Conservation (phyloP, 345 rosid species). For the Citrus reticulata region DNA sequence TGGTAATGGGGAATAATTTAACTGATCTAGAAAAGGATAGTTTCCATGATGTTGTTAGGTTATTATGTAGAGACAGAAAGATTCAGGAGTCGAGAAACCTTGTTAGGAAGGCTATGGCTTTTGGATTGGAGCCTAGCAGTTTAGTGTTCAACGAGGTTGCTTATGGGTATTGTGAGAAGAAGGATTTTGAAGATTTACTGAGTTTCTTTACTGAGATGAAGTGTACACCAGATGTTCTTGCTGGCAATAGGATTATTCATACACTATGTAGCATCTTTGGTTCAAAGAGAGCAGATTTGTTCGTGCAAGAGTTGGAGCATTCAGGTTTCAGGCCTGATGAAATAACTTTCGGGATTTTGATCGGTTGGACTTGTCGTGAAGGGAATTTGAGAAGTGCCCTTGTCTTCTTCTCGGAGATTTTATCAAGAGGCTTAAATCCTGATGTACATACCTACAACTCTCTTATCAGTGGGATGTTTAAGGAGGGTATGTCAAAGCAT, state of each 20-base stretch:
- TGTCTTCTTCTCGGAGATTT: conserved; percentile 45
- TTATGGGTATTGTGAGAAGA: conserved; percentile 60
- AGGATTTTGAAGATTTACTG: conserved; percentile 67
- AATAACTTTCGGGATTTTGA: conserved; percentile 62
- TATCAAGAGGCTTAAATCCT: conserved; percentile 54
- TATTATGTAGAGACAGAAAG: conserved; percentile 58
- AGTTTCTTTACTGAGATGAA: conserved; percentile 47
- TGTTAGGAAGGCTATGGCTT: conserved; percentile 44
- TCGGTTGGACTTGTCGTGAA: conserved; percentile 66
- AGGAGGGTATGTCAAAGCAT: conserved; percentile 53
- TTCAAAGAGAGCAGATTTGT: conserved; percentile 47
- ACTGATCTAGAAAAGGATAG: conserved; percentile 22
- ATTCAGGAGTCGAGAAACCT: conserved; percentile 65
- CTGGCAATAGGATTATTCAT: conserved; percentile 60
- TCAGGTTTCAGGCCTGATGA: conserved; percentile 58
- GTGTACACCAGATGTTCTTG: conserved; percentile 35
- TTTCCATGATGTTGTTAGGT: conserved; percentile 41
- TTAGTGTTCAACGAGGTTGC: conserved; percentile 44
- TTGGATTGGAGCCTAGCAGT: conserved; percentile 40
- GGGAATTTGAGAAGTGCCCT: conserved; percentile 50
- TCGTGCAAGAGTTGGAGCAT: conserved; percentile 49
- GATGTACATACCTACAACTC: conserved; percentile 48
- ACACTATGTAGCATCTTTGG: conserved; percentile 49
- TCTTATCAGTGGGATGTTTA: conserved; percentile 53
- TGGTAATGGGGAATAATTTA: conserved; percentile 26